phyloP scores from a whole-genome alignment of 768 basidiomycete genomes.

The Leccinum pellstonianum region DNA sequence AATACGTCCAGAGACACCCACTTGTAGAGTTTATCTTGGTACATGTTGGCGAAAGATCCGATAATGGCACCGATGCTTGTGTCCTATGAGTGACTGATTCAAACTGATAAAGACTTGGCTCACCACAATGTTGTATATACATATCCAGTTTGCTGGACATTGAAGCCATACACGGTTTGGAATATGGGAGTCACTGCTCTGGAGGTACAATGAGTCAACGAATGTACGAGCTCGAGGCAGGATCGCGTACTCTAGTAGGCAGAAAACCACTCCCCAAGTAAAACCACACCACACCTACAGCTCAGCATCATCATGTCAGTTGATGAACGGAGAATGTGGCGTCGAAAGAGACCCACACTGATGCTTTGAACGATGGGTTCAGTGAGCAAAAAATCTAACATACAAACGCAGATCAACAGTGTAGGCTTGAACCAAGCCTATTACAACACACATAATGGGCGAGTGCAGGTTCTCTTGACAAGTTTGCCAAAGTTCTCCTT shows the following conservation, averaged over 20 bases:
- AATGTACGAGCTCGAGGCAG: background rate
- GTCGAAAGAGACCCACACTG: constrained; percentile 44
- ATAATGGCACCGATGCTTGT: constrained; percentile 51
- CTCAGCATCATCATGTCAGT: background rate
- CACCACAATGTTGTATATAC: constrained; percentile 52
- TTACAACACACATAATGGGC: constrained; percentile 60
- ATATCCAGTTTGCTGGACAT: constrained; percentile 54
- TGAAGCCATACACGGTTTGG: constrained; percentile 55
- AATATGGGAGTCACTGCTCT: constrained; percentile 61
- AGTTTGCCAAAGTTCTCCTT: constrained; percentile 50
- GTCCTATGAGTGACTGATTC: constrained; percentile 1
- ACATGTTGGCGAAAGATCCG: constrained; percentile 43
- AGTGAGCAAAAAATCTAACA: constrained; percentile 23
- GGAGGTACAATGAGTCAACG: background rate
- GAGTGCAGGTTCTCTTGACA: constrained; percentile 65
- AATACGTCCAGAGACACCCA: constrained; percentile 17
- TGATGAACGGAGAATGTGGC: background rate
- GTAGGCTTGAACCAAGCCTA: background rate
- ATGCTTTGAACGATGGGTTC: constrained; percentile 77
- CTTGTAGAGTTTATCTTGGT: constrained; percentile 53
- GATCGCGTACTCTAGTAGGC: constrained; percentile 51
- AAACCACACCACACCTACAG: constrained; percentile 63
- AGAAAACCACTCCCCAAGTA: constrained; percentile 73
- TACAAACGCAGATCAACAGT: constrained; percentile 1
- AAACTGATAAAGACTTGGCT: constrained; percentile 13